A percentile compares a stretch with the other conserved stretches of the same genome.
These are phyloP conservation scores for Tranzscheliella williamsii DNA, from an alignment of 1,284 basidiomycete genomes.

Conservation along the genomic window DNA sequence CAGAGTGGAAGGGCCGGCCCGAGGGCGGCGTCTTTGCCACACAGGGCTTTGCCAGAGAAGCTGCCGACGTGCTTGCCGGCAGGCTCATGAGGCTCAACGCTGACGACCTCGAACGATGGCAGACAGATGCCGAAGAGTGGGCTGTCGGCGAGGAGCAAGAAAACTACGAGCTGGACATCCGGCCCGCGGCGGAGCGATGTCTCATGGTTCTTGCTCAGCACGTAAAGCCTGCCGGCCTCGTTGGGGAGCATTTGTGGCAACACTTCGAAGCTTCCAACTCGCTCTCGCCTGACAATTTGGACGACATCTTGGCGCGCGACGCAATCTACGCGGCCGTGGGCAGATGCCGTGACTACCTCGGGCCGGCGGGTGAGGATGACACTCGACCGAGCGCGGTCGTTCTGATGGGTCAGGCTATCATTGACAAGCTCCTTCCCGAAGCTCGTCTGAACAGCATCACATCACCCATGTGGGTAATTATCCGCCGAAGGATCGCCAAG, in stretches of 20 bases:
- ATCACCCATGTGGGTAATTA: constrained; percentile 47
- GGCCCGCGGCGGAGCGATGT: constrained; percentile 54
- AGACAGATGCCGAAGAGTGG: constrained; percentile 52
- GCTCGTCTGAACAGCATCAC: constrained; percentile 25
- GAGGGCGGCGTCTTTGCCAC: constrained; percentile 36
- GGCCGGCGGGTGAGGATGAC: constrained; percentile 27
- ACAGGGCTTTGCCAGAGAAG: constrained; percentile 40
- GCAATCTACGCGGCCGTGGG: constrained; percentile 55
- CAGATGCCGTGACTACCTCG: constrained; percentile 44
- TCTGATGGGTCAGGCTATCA: constrained; percentile 42
- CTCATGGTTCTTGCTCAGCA: constrained; percentile 46
- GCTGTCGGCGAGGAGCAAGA: constrained; percentile 50
- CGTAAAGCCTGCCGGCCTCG: constrained; percentile 31
- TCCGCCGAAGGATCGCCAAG: constrained; percentile 50
- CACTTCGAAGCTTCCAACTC: constrained; percentile 34
- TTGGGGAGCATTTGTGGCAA: constrained; percentile 50
- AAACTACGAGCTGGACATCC: constrained; percentile 52
- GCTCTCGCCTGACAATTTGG: constrained; percentile 23
- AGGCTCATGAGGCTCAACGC: constrained; percentile 50
- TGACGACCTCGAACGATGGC: constrained; percentile 53
- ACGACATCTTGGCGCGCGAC: constrained; percentile 47
- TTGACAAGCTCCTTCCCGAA: constrained; percentile 45
- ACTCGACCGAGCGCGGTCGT: constrained; percentile 21
- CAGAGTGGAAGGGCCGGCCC: constrained; percentile 47
- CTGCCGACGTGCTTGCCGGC: constrained; percentile 47